These are phyloP conservation scores for Mycena belliarum DNA, from an alignment of 768 basidiomycete species.

Conservation along the genomic window DNA sequence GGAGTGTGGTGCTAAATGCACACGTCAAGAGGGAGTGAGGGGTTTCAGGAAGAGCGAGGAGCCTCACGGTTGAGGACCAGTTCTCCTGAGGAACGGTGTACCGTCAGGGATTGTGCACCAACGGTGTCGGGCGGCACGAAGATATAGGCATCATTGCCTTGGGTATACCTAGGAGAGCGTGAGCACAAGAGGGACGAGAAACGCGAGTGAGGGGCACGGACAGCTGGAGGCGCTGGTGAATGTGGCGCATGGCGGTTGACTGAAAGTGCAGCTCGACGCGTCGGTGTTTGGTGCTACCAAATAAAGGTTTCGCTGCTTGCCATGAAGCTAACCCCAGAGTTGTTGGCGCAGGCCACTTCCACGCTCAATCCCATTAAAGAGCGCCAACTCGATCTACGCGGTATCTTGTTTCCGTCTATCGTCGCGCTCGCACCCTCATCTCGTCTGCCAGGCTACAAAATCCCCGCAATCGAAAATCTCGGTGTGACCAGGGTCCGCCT, in stretches of 20 bases:
- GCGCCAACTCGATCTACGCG: conserved; percentile 89
- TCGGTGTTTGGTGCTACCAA: conserved; percentile 30
- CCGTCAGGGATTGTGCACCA: conserved; percentile 66
- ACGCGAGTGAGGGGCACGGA: conserved; percentile 36
- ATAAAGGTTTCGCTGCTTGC: conserved; percentile 25
- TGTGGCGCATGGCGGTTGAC: conserved; percentile 59
- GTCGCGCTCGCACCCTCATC: conserved; percentile 24
- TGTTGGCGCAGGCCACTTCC: conserved; percentile 79
- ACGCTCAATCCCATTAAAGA: conserved; percentile 83
- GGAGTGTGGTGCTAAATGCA: conserved; percentile 18
- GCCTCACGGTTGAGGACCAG: conserved; percentile 67
- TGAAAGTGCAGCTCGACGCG: conserved; percentile 37
- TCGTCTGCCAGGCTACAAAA: conserved; percentile 74
- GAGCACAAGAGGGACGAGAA: conserved; percentile 9
- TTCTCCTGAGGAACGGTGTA: conserved; percentile 75
- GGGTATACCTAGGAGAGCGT: conserved; percentile 54
- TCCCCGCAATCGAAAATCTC: conserved; percentile 94
- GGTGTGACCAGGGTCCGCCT: conserved; percentile 81
- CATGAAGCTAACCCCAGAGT: conserved; percentile 94
- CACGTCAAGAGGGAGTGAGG: conserved; percentile 5
- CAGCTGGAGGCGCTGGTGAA: conserved; percentile 77
- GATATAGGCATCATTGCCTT: conserved; percentile 74
- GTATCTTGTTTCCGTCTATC: conserved; percentile 41
- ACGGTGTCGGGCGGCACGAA: conserved; percentile 66
- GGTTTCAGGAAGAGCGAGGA: not conserved